These are phyloP conservation scores for Ambrosia hybrid DNA, from an alignment of 140 eudicot genomes.

Conservation along the genomic window DNA sequence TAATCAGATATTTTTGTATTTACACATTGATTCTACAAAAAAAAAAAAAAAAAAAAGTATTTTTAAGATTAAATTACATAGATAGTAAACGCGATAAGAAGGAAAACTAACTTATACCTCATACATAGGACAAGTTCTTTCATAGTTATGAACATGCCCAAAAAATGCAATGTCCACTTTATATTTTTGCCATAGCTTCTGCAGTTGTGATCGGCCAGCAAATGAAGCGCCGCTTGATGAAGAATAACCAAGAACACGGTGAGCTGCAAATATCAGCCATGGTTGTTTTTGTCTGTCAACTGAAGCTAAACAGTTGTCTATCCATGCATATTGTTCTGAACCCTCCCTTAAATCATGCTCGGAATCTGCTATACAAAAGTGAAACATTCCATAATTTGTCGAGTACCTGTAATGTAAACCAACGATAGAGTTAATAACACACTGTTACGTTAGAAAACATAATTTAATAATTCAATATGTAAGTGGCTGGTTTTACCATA, in stretches of 20 bases:
- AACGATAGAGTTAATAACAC: neutral
- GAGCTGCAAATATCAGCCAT: conserved; percentile 56
- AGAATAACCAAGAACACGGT: conserved; percentile 58
- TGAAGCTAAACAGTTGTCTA: conserved; percentile 52
- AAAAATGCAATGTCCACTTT: conserved; percentile 58
- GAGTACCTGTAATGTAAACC: conserved; percentile 36
- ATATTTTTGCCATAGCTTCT: conserved; percentile 56
- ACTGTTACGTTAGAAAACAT: neutral
- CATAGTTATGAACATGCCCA: conserved; percentile 58
- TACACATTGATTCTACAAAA: conserved; percentile 27
- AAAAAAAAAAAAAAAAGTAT: neutral
- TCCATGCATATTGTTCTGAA: conserved; percentile 45
- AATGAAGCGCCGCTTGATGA: conserved; percentile 27
- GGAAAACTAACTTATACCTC: conserved; percentile 32
- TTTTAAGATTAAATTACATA: too few species aligned
- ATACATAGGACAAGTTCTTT: conserved; percentile 53
- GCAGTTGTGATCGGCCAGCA: conserved; percentile 21
- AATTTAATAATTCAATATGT: neutral
- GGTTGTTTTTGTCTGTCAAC: conserved; percentile 58
- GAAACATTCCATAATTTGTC: conserved; percentile 58
- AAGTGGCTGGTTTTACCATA: conserved; percentile 24
- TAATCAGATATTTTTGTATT: conserved; percentile 27
- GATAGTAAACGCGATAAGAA: neutral
- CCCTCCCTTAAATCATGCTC: conserved; percentile 69
- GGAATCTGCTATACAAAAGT: conserved; percentile 53